Evolutionary conservation across 1,284 basidiomycete species (phyloP).

Genomic region (Rhodotorula sp.): DNA sequence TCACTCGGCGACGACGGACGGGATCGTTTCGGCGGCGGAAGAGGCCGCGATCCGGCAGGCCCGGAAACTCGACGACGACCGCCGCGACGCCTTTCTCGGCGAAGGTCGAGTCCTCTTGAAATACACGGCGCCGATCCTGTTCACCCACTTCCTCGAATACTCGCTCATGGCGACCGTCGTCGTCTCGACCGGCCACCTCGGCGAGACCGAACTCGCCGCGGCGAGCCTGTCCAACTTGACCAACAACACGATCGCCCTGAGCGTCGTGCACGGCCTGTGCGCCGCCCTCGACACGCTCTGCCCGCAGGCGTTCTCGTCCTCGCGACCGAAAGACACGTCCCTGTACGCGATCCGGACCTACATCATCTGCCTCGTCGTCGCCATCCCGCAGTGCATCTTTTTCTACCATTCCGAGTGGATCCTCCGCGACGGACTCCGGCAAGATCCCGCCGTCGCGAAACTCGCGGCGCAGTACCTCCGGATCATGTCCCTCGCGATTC

Average conservation of each 20-base stretch:
- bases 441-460: constrained; percentile 81
- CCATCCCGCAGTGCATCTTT: constrained; percentile 41
- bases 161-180: constrained; percentile 23
- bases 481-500: constrained; percentile 76
- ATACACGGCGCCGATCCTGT: constrained; percentile 33
- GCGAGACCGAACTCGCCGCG: constrained; percentile 44
- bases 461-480: constrained; percentile 63
- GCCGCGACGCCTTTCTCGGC: neutral
- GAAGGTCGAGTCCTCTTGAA: constrained; percentile 15
- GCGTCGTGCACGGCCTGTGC: constrained; percentile 37
- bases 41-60: constrained; percentile 8
- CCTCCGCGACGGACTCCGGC: constrained; percentile 67
- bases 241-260: constrained; percentile 40
- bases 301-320: constrained; percentile 43
- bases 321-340: constrained; percentile 35
- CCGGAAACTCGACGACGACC: constrained; percentile 13
- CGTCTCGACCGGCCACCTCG: constrained; percentile 44
- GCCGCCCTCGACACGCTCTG: constrained; percentile 45
- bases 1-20: neutral
- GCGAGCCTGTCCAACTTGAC: constrained; percentile 43
- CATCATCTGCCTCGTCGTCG: constrained; percentile 33
- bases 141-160: constrained; percentile 38
- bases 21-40: constrained; percentile 16
- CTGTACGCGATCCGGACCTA: constrained; percentile 43
- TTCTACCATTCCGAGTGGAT: constrained; percentile 52